These are phyloP conservation scores for Aspergillus glaucus DNA, from an alignment of 2,329 filamentous ascomycete species.

Conservation along the genomic window DNA sequence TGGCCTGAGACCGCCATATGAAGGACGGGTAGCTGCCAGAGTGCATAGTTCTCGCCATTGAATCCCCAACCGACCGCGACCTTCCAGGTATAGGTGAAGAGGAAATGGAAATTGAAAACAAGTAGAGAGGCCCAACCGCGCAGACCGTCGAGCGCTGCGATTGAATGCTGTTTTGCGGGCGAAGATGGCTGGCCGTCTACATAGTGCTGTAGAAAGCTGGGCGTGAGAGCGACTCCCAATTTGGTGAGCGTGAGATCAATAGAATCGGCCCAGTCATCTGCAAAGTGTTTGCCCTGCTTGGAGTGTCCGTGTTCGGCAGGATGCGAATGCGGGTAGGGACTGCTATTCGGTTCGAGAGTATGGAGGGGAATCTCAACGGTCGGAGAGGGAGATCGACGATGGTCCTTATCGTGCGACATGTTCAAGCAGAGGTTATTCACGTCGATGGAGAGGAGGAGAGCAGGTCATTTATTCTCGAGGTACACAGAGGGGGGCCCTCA, in stretches of 20 bases:
- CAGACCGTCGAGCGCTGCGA: constrained; percentile 38
- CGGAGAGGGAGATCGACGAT: constrained; percentile 14
- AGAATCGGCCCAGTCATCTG: constrained; percentile 20
- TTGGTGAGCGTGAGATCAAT: constrained; percentile 17
- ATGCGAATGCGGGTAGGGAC: constrained; percentile 11
- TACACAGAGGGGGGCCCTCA: not conserved
- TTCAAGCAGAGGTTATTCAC: not conserved
- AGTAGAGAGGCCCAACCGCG: constrained; percentile 40
- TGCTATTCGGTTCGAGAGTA: constrained; percentile 22
- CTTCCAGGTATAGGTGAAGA: constrained; percentile 40
- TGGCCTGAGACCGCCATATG: constrained; percentile 41
- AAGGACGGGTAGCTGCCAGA: constrained; percentile 37
- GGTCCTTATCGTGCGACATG: constrained; percentile 13
- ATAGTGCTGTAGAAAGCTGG: constrained; percentile 31
- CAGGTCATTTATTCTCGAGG: not conserved
- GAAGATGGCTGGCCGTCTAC: constrained; percentile 24
- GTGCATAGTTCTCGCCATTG: constrained; percentile 32
- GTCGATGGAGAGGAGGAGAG: not conserved
- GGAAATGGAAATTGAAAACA: constrained; percentile 43
- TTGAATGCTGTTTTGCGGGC: constrained; percentile 28
- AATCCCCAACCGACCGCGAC: constrained; percentile 37
- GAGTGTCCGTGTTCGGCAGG: constrained; percentile 15
- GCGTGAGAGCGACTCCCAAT: constrained; percentile 26
- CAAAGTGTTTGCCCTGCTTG: constrained; percentile 12
- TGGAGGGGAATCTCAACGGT: constrained; percentile 22